Conservation (phyloP, 73 alveolate genomes). For the Blepharisma stoltei region DNA sequence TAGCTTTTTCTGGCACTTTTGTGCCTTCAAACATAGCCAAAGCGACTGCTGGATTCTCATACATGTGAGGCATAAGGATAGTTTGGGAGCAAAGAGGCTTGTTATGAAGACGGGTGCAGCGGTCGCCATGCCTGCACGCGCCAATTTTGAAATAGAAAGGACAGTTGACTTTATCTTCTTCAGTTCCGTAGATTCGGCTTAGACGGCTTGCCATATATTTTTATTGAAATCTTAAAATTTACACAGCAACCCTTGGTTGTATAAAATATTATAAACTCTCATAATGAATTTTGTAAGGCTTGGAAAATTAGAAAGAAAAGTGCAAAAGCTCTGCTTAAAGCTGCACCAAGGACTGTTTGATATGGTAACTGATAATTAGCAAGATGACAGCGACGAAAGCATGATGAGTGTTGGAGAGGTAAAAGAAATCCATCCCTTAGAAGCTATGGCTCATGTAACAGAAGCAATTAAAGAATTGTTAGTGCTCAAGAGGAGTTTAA, state of each 20-base stretch:
- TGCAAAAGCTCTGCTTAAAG: too few relatives aligned
- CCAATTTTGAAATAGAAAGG: constrained; percentile 99
- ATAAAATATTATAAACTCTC: too few relatives aligned
- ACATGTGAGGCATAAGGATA: constrained; percentile 90
- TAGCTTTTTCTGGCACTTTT: constrained; percentile 45
- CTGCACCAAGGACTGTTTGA: too few relatives aligned
- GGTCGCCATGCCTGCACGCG: constrained; percentile 99
- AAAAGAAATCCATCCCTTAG: constrained; percentile 5
- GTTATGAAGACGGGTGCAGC: constrained; percentile 98
- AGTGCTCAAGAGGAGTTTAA: background rate
- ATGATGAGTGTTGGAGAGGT: constrained; percentile 6
- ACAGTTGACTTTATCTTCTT: constrained; percentile 99
- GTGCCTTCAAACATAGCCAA: constrained; percentile 70
- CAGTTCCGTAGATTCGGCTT: constrained; percentile 96
- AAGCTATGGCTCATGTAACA: constrained; percentile 11
- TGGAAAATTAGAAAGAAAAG: too few relatives aligned
- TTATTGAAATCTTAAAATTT: too few relatives aligned
- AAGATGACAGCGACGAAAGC: constrained; percentile 21
- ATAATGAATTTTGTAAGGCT: too few relatives aligned
- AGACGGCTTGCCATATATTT: constrained; percentile 91
- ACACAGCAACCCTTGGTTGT: too few relatives aligned
- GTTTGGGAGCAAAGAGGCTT: constrained; percentile 94
- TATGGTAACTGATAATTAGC: background rate
- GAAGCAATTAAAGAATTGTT: constrained; percentile 24
- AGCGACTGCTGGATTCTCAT: constrained; percentile 88